Evolutionary conservation across 257 asterid genomes (phyloP).

Genomic region (Mentha longifolia): DNA sequence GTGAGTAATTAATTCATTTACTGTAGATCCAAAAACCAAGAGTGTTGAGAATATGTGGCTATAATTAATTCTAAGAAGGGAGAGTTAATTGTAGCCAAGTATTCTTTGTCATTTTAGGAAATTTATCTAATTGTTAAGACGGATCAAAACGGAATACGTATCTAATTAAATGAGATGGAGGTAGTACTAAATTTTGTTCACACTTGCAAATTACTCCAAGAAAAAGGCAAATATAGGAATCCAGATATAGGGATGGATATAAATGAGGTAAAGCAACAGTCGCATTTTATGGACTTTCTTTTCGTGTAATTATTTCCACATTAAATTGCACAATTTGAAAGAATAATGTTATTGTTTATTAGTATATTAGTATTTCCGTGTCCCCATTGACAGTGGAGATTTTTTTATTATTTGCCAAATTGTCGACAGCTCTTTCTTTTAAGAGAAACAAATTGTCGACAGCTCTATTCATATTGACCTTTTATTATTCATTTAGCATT

Average conservation of each 20-base stretch:
- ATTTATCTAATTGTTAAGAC: too few relatives aligned
- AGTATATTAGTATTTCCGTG: not conserved
- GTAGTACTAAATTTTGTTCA: constrained; percentile 21
- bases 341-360: constrained; percentile 7
- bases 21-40: too few relatives aligned
- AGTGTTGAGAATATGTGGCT: too few relatives aligned
- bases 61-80: too few relatives aligned
- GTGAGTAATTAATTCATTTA: too few relatives aligned
- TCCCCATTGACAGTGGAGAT: not conserved
- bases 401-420: not conserved
- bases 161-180: too few relatives aligned
- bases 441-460: too few relatives aligned
- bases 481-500: not conserved
- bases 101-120: too few relatives aligned
- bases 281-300: constrained; percentile 5
- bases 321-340: not conserved
- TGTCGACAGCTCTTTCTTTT: not conserved
- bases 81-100: too few relatives aligned
- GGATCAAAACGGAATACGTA: too few relatives aligned
- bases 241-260: not conserved
- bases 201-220: not conserved
- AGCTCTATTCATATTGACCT: not conserved
- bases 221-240: not conserved
- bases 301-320: constrained; percentile 1
- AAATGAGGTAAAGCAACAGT: not conserved